phyloP scores from a whole-genome alignment of 2,329 filamentous ascomycete species.

The Aspergillus proliferans region DNA sequence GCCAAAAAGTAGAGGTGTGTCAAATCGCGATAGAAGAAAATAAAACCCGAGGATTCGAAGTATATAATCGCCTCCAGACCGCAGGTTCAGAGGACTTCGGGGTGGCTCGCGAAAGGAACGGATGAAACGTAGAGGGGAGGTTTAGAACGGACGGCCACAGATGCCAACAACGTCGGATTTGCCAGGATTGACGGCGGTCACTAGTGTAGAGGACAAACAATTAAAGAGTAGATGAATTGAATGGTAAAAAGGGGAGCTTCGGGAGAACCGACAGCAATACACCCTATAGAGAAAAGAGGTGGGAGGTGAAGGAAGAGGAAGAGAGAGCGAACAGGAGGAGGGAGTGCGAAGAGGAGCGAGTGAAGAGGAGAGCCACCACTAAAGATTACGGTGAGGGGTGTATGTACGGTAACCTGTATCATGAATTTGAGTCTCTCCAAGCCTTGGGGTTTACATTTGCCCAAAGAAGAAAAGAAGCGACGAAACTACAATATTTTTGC shows the following conservation, averaged over 20 bases:
- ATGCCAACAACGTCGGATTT: not conserved
- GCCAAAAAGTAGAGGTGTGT: not conserved
- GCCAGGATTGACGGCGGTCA: not conserved
- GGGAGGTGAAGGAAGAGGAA: not conserved
- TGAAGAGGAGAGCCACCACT: not conserved
- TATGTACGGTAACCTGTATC: not conserved
- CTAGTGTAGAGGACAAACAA: not conserved
- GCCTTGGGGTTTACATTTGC: too few species aligned
- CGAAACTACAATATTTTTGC: too few species aligned
- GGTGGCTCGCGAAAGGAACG: not conserved
- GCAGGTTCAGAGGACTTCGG: not conserved
- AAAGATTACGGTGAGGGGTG: not conserved
- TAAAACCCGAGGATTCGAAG: not conserved
- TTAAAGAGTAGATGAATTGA: not conserved
- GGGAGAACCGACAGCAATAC: not conserved
- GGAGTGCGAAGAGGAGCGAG: not conserved
- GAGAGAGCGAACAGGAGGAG: not conserved
- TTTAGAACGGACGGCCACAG: not conserved
- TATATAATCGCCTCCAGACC: not conserved
- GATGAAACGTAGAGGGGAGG: not conserved
- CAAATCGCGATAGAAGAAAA: not conserved
- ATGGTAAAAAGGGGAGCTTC: not conserved
- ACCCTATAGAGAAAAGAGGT: not conserved
- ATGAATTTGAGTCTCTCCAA: too few species aligned
- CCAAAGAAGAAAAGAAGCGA: too few species aligned